Percentiles rank a stretch among this genome's conserved stretches.
These are phyloP conservation scores for Plasmodium sp. DNA, from an alignment of 169 alveolate genomes.

Conservation along the genomic window DNA sequence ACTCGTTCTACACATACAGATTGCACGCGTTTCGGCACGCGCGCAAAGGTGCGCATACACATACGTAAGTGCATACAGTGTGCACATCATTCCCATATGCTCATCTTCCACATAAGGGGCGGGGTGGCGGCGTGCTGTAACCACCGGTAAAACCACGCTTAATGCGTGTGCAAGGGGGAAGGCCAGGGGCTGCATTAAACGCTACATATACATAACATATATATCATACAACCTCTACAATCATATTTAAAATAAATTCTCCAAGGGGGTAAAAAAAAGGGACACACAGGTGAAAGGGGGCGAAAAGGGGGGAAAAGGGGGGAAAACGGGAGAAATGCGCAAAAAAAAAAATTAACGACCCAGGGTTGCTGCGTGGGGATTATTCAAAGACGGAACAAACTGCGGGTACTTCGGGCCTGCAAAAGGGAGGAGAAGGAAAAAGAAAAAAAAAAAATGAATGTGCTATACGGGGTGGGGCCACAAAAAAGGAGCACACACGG, in stretches of 20 bases:
- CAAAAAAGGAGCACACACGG: background rate
- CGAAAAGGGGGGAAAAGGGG: background rate
- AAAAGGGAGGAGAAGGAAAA: background rate
- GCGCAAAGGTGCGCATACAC: background rate
- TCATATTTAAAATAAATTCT: background rate
- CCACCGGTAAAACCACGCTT: background rate
- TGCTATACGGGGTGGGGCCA: background rate
- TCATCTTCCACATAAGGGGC: background rate
- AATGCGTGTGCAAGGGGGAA: background rate
- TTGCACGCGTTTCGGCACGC: background rate
- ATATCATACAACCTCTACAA: background rate
- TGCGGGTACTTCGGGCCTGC: slow-evolving; percentile 68
- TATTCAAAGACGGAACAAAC: slow-evolving; percentile 56
- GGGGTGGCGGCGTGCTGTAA: background rate
- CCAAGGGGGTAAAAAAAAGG: slow-evolving; percentile 1
- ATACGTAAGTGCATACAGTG: background rate
- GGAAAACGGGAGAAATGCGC: background rate
- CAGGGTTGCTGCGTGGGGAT: slow-evolving; percentile 55
- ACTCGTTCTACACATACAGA: background rate
- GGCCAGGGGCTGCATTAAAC: background rate
- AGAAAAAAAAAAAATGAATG: background rate
- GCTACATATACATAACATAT: background rate
- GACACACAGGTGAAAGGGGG: background rate
- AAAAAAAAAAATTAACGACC: slow-evolving; percentile 60
- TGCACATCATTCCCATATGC: background rate